These are phyloP conservation scores for Persicaria tinctoria DNA, from an alignment of 148 eudicot genomes.

Conservation along the genomic window DNA sequence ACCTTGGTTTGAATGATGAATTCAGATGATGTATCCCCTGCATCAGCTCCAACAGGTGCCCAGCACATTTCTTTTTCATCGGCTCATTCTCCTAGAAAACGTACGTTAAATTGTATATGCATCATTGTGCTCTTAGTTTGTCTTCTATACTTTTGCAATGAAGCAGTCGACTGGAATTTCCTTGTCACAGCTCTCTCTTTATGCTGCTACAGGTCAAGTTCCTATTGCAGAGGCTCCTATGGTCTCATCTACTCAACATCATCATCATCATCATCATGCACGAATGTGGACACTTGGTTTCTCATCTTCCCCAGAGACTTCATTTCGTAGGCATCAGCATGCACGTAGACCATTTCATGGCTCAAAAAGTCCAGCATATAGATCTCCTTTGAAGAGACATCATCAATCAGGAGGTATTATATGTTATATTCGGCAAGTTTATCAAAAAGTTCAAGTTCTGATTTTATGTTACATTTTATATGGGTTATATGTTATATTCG, in stretches of 20 bases:
- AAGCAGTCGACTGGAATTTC: neutral
- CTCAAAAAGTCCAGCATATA: neutral
- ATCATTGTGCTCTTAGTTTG: neutral
- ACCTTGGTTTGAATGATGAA: neutral
- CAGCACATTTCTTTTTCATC: constrained; percentile 1
- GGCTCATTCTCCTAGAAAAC: neutral
- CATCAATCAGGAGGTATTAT: neutral
- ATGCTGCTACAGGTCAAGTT: neutral
- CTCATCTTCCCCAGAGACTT: neutral
- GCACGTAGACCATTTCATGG: neutral
- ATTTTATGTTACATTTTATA: neutral
- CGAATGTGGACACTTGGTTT: constrained; percentile 8
- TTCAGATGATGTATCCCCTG: constrained; percentile 1
- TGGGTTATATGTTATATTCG: neutral
- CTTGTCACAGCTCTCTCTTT: neutral
- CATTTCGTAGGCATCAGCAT: neutral
- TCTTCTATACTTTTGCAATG: neutral
- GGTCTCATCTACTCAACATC: neutral
- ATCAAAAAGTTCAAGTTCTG: neutral
- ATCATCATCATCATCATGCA: neutral
- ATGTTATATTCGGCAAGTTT: neutral
- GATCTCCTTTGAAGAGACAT: neutral
- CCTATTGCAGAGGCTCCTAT: neutral
- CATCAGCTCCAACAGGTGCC: neutral
- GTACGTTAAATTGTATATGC: neutral